Evolutionary conservation across 495 filamentous ascomycete genomes (phyloP).

Genomic region (Peziza echinospora): DNA sequence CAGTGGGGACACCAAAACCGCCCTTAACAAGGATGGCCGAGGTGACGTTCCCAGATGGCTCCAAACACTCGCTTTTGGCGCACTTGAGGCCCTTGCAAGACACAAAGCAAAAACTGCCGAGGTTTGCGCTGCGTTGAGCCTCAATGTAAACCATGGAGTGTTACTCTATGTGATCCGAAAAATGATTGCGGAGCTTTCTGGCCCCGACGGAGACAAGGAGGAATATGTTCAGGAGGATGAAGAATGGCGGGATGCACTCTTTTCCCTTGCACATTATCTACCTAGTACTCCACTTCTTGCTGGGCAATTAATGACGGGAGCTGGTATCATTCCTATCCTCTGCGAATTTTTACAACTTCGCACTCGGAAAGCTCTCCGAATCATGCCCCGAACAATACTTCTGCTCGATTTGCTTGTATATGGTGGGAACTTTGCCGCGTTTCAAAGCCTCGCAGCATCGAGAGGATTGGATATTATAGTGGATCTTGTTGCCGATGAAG

Average conservation of each 20-base stretch:
- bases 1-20: constrained; percentile 21
- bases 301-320: constrained; percentile 44
- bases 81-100: constrained; percentile 60
- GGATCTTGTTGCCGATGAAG: constrained; percentile 60
- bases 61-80: constrained; percentile 62
- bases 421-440: constrained; percentile 46
- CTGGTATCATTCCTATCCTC: constrained; percentile 70
- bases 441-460: constrained; percentile 52
- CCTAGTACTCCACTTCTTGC: constrained; percentile 42
- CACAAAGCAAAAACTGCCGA: constrained; percentile 57
- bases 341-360: constrained; percentile 75
- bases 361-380: constrained; percentile 58
- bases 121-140: constrained; percentile 64
- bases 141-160: constrained; percentile 88
- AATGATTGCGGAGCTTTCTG: constrained; percentile 56
- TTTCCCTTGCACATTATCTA: constrained; percentile 57
- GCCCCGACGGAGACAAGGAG: constrained; percentile 31
- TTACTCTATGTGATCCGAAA: constrained; percentile 86
- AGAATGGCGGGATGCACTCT: constrained; percentile 74
- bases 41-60: constrained; percentile 42
- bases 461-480: constrained; percentile 73
- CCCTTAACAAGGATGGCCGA: constrained; percentile 40
- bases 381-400: constrained; percentile 54
- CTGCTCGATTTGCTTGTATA: constrained; percentile 79
- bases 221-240: constrained; percentile 41